A percentile compares a stretch with the other conserved stretches of the same genome.
phyloP scores from a whole-genome alignment of 1,139 yeast species.

The Geotrichum carabidarum region DNA sequence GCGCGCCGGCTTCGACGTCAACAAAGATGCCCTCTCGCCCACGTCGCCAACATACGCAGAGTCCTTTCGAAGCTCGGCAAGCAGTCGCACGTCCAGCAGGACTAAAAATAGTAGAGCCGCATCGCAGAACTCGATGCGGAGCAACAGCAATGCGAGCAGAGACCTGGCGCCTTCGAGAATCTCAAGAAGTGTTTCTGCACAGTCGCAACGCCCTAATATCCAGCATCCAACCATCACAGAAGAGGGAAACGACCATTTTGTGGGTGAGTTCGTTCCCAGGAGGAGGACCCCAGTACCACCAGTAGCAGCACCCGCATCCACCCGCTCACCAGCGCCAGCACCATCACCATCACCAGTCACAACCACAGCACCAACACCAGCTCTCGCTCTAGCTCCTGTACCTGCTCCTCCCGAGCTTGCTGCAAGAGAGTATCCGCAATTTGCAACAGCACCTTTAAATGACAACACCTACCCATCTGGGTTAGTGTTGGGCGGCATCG shows the following conservation, averaged over 20 bases:
- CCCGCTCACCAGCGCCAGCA: neutral
- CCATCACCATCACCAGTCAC: neutral
- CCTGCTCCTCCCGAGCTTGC: neutral
- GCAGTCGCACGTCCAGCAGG: neutral
- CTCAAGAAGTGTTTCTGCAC: no score
- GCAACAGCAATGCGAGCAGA: no score
- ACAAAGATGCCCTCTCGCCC: conserved; percentile 15
- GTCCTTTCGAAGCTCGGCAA: neutral
- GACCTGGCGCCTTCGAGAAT: no score
- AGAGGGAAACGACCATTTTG: neutral
- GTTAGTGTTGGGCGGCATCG: no score
- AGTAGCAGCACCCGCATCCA: neutral
- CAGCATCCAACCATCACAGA: neutral
- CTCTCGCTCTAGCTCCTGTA: neutral
- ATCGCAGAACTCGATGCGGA: no score
- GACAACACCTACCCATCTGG: no score
- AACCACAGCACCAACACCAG: neutral
- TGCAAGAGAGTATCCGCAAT: neutral
- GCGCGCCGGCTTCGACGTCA: conserved; percentile 41
- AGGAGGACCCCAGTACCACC: neutral
- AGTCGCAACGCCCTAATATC: no score
- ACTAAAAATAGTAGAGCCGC: neutral
- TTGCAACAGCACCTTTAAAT: no score
- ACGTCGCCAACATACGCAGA: neutral
- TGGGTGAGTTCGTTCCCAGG: neutral